A percentile compares a stretch with the other conserved stretches of the same genome.
phyloP scores from a whole-genome alignment of 768 basidiomycete species.

The Rossbeevera mucosa region DNA sequence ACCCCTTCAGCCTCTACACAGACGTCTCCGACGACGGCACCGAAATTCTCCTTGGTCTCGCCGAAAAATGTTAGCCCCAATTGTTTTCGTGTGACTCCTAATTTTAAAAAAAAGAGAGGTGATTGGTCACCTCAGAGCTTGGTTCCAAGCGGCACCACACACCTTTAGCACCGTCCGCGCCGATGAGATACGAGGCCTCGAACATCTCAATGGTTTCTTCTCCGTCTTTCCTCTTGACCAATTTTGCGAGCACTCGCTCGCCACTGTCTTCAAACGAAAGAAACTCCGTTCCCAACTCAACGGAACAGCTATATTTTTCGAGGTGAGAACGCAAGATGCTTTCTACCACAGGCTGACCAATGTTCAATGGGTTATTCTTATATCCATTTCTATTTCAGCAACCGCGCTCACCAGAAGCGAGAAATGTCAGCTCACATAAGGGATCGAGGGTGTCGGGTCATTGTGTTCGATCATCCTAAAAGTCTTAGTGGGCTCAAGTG shows the following conservation, averaged over 20 bases:
- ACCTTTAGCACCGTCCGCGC: slow-evolving; percentile 39
- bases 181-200: slow-evolving; percentile 34
- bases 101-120: background rate
- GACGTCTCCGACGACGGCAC: slow-evolving; percentile 35
- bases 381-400: no score
- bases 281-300: slow-evolving; percentile 45
- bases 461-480: background rate
- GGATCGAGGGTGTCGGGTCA: slow-evolving; percentile 23
- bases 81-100: slow-evolving; percentile 35
- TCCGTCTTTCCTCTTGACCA: slow-evolving; percentile 27
- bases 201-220: slow-evolving; percentile 26
- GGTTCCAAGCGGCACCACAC: background rate
- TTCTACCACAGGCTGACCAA: slow-evolving; percentile 31
- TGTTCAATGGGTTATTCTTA: no score
- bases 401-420: background rate
- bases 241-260: slow-evolving; percentile 34
- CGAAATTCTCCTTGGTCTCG: slow-evolving; percentile 29
- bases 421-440: slow-evolving; percentile 18
- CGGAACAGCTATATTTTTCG: slow-evolving; percentile 21
- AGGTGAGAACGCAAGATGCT: slow-evolving; percentile 17
- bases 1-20: slow-evolving; percentile 27
- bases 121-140: no score
- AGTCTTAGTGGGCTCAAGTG: slow-evolving; percentile 14
- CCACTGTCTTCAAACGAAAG: slow-evolving; percentile 37
- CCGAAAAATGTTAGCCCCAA: slow-evolving; percentile 42